Evolutionary conservation across 176 grass and related monocot species (phyloP).

Genomic region (Tillandsia fasciculata): DNA sequence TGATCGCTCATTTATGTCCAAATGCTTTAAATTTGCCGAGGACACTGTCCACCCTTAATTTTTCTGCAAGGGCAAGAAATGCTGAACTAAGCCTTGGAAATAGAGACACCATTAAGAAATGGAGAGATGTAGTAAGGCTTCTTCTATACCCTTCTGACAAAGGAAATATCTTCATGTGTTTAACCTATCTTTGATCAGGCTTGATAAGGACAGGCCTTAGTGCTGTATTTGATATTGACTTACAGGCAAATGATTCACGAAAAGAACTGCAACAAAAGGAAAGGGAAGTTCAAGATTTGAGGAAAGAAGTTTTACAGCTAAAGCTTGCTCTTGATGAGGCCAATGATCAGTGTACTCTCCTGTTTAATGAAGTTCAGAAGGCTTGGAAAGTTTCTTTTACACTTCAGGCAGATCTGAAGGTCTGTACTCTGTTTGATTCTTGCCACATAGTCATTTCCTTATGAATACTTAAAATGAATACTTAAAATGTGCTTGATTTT

Average conservation of each 20-base stretch:
- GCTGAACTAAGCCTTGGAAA: slow-evolving; percentile 95
- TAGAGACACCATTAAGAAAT: slow-evolving; percentile 98
- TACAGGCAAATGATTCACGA: slow-evolving; percentile 93
- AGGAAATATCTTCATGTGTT: slow-evolving; percentile 2
- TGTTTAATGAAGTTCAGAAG: slow-evolving; percentile 93
- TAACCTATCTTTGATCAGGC: not conserved
- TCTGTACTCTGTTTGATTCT: slow-evolving; percentile 12
- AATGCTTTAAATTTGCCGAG: slow-evolving; percentile 83
- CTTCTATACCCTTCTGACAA: not conserved
- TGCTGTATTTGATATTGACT: slow-evolving; percentile 26
- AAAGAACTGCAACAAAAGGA: slow-evolving; percentile 92
- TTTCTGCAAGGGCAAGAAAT: slow-evolving; percentile 90
- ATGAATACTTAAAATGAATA: too few species aligned
- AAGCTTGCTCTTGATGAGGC: slow-evolving; percentile 82
- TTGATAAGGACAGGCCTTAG: not conserved
- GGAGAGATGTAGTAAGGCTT: slow-evolving; percentile 91
- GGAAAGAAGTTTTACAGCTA: slow-evolving; percentile 61
- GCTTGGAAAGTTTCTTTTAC: slow-evolving; percentile 84
- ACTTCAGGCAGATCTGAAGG: slow-evolving; percentile 87
- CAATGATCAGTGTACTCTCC: slow-evolving; percentile 69
- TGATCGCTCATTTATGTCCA: slow-evolving; percentile 87
- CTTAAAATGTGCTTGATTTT: not conserved
- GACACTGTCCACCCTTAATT: slow-evolving; percentile 81
- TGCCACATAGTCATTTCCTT: slow-evolving; percentile 3
- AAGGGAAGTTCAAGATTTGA: slow-evolving; percentile 70